phyloP scores from a whole-genome alignment of 2,329 filamentous ascomycete species.

The Cladosporium austrohemisphaericum region DNA sequence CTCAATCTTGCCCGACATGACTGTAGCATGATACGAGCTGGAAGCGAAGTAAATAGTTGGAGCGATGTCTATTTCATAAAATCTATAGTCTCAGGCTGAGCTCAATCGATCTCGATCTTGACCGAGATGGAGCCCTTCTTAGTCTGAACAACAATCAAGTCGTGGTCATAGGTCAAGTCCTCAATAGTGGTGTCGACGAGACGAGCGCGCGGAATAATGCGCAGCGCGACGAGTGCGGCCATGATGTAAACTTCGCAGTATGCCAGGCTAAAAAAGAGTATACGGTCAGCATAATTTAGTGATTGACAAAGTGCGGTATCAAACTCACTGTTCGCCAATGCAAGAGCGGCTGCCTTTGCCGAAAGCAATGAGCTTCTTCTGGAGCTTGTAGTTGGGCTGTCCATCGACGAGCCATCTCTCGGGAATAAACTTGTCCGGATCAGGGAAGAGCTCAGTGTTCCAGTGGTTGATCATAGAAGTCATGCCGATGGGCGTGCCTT shows the following conservation, averaged over 20 bases:
- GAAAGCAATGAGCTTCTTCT: constrained; percentile 34
- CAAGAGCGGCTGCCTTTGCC: constrained; percentile 33
- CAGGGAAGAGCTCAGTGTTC: constrained; percentile 31
- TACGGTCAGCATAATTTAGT: background rate
- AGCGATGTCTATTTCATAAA: no score
- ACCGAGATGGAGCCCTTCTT: constrained; percentile 13
- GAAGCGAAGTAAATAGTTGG: no score
- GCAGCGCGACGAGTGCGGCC: constrained; percentile 10
- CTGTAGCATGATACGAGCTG: no score
- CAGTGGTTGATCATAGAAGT: constrained; percentile 27
- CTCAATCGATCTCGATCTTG: constrained; percentile 1
- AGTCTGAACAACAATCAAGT: constrained; percentile 8
- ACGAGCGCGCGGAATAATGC: constrained; percentile 6
- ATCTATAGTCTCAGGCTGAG: no score
- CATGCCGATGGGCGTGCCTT: constrained; percentile 30
- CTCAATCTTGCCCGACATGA: no score
- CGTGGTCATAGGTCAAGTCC: constrained; percentile 10
- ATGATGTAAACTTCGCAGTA: constrained; percentile 26
- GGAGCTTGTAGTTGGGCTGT: constrained; percentile 19
- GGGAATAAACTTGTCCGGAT: constrained; percentile 36
- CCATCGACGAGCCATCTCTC: constrained; percentile 32
- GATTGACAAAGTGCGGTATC: background rate
- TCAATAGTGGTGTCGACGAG: constrained; percentile 8
- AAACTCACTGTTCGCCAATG: constrained; percentile 29
- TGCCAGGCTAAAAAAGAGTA: constrained; percentile 19